phyloP scores from a whole-genome alignment of 352 stramenopile genomes.

The Blastocystis hominis region DNA sequence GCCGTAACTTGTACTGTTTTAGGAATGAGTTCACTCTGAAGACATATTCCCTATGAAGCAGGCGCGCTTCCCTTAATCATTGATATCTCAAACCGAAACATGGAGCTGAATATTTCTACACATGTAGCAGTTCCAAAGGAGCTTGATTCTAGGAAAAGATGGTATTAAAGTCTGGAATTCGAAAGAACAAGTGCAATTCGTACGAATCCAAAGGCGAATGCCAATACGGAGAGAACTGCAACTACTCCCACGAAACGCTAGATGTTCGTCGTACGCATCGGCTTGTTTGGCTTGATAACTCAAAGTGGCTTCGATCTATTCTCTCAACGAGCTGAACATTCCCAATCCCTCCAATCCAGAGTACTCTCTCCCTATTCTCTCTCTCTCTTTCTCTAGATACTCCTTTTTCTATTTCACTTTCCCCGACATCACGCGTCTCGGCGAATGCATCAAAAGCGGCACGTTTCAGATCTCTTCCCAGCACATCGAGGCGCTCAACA shows the following conservation, averaged over 20 bases:
- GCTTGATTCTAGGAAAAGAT: not conserved
- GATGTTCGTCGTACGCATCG: not conserved
- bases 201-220: not conserved
- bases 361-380: too few species aligned
- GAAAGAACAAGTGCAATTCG: not conserved
- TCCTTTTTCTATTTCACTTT: conserved; percentile 24
- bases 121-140: not conserved
- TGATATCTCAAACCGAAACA: not conserved
- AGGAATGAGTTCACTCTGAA: not conserved
- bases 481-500: not conserved
- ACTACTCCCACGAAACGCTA: not conserved
- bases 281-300: too few species aligned
- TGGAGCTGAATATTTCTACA: not conserved
- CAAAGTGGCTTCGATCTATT: not conserved
- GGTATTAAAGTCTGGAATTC: not conserved
- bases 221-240: not conserved
- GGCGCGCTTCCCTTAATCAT: not conserved
- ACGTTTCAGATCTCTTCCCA: not conserved
- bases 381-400: not conserved
- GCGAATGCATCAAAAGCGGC: not conserved
- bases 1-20: not conserved
- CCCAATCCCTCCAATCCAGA: not conserved
- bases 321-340: not conserved
- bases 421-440: not conserved
- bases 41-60: not conserved